Percentiles rank a stretch among this genome's conserved stretches.
These are phyloP conservation scores for Saccharomycopsis amapae DNA, from an alignment of 805 yeast species.

Conservation along the genomic window DNA sequence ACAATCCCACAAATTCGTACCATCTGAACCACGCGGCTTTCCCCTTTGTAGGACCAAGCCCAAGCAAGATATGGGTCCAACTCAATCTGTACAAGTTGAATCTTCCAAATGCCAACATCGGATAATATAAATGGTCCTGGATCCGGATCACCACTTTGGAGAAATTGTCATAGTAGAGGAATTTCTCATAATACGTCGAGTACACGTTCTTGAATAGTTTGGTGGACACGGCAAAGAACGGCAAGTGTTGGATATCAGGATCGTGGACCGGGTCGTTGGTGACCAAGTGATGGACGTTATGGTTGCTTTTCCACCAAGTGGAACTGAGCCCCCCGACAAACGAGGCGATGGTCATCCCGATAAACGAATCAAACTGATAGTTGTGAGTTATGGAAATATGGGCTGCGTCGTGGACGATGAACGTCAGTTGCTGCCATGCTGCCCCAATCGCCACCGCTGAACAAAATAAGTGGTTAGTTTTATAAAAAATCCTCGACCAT, in stretches of 20 bases:
- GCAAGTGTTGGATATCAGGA: conserved; percentile 90
- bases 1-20: conserved; percentile 63
- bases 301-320: conserved; percentile 95
- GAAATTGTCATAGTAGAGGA: conserved; percentile 57
- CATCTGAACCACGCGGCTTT: conserved; percentile 83
- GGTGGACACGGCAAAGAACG: conserved; percentile 81
- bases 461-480: conserved; percentile 36
- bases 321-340: conserved; percentile 81
- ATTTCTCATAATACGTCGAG: conserved; percentile 72
- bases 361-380: conserved; percentile 64
- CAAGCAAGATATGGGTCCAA: conserved; percentile 68
- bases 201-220: conserved; percentile 60
- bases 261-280: conserved; percentile 94
- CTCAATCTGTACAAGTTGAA: conserved; percentile 78
- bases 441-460: conserved; percentile 65
- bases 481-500: conserved; percentile 43
- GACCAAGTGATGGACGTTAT: conserved; percentile 84
- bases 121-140: conserved; percentile 69
- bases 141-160: conserved; percentile 53
- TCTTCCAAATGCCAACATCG: conserved; percentile 74
- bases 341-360: conserved; percentile 69
- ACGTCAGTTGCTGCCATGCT: conserved; percentile 86
- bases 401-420: conserved; percentile 87
- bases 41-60: conserved; percentile 74
- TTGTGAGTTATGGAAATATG: conserved; percentile 78